These are phyloP conservation scores for Penicillium sp. DNA, from an alignment of 2,329 filamentous ascomycete species.

Conservation along the genomic window DNA sequence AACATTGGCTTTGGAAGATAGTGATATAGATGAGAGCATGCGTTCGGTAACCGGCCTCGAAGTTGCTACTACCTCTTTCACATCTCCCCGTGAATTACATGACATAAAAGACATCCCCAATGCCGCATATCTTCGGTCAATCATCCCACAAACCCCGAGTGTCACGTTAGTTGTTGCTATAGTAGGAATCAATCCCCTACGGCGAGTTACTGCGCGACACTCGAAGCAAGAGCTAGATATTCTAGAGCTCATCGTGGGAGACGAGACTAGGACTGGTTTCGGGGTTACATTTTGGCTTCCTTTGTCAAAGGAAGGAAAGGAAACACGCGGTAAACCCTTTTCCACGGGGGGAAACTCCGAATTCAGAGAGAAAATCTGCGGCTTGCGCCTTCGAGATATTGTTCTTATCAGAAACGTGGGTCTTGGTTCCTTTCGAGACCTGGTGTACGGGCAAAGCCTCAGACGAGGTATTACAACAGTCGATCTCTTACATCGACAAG, in stretches of 20 bases:
- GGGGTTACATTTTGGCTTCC: slow-evolving; percentile 79
- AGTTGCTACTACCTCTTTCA: slow-evolving; percentile 15
- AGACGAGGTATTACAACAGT: slow-evolving; percentile 66
- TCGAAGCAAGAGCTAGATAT: slow-evolving; percentile 57
- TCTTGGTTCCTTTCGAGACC: slow-evolving; percentile 67
- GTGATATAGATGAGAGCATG: background rate
- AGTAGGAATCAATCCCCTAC: slow-evolving; percentile 65
- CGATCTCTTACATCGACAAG: slow-evolving; percentile 60
- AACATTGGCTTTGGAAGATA: slow-evolving; percentile 15
- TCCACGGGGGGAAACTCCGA: slow-evolving; percentile 29
- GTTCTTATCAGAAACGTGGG: slow-evolving; percentile 76
- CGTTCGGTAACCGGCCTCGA: background rate
- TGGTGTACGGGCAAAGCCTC: slow-evolving; percentile 81
- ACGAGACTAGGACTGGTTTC: slow-evolving; percentile 79
- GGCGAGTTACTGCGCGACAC: slow-evolving; percentile 61
- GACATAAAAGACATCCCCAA: slow-evolving; percentile 68
- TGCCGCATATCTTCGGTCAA: slow-evolving; percentile 60
- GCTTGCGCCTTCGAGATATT: slow-evolving; percentile 67
- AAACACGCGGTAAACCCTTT: slow-evolving; percentile 14
- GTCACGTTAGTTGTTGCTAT: slow-evolving; percentile 78
- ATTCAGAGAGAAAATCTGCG: slow-evolving; percentile 34
- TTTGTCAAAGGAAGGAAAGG: slow-evolving; percentile 22
- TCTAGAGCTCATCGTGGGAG: slow-evolving; percentile 74
- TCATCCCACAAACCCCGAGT: slow-evolving; percentile 76
- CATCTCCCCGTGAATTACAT: slow-evolving; percentile 48